phyloP scores from a whole-genome alignment of 306 rosid species.

The Luffa aegyptiaca region DNA sequence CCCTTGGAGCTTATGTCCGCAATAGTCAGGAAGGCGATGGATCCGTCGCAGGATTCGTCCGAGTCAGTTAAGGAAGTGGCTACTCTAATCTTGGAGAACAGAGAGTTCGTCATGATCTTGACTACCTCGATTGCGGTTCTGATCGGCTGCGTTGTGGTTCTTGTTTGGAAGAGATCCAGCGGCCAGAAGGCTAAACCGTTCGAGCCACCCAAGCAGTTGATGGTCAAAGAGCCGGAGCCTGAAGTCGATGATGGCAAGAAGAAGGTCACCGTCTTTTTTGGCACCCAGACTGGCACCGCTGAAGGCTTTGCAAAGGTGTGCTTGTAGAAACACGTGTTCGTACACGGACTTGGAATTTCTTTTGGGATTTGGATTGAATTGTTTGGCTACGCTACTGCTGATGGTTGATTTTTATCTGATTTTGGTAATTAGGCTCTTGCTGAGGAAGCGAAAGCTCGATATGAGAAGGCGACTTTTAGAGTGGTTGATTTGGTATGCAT shows the following conservation, averaged over 20 bases:
- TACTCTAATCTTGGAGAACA: constrained; percentile 52
- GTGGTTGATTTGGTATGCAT: constrained; percentile 78
- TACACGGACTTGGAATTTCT: neutral
- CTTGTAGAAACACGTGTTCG: neutral
- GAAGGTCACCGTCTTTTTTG: constrained; percentile 80
- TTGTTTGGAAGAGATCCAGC: constrained; percentile 69
- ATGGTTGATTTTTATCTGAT: neutral
- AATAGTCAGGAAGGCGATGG: constrained; percentile 57
- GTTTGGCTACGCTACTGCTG: neutral
- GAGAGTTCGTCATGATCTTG: constrained; percentile 43
- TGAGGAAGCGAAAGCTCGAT: constrained; percentile 82
- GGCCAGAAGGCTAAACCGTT: constrained; percentile 24
- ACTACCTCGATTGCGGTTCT: constrained; percentile 85
- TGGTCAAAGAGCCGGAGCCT: constrained; percentile 29
- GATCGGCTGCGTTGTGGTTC: constrained; percentile 65
- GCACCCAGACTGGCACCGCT: constrained; percentile 98
- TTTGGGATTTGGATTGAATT: neutral
- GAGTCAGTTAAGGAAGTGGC: constrained; percentile 29
- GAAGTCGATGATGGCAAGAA: constrained; percentile 73
- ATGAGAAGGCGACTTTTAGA: constrained; percentile 68
- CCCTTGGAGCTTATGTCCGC: constrained; percentile 86
- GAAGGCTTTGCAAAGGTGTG: constrained; percentile 94
- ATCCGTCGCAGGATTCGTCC: constrained; percentile 52
- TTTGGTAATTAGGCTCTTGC: constrained; percentile 50
- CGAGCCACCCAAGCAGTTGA: constrained; percentile 41